A percentile compares a stretch with the other conserved stretches of the same genome.
Evolutionary conservation across 371 early-diverging fungal genomes (phyloP).

Genomic region (Mortierella sp.): DNA sequence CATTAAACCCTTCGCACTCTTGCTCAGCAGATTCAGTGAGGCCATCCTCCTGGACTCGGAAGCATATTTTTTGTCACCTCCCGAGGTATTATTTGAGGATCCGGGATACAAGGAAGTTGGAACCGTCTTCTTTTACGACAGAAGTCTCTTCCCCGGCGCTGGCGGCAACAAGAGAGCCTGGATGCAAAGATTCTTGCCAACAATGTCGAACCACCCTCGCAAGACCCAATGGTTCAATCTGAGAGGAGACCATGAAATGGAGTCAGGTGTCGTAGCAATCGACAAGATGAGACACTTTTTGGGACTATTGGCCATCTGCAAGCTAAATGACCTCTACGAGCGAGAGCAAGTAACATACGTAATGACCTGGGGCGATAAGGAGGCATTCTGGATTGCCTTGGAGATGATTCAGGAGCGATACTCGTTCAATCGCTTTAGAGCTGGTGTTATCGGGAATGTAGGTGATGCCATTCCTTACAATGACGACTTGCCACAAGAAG

Average conservation of each 20-base stretch:
- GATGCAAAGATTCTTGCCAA: conserved; percentile 67
- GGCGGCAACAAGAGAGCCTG: conserved; percentile 56
- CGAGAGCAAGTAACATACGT: conserved; percentile 64
- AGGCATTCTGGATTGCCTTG: conserved; percentile 70
- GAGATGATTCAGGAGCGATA: conserved; percentile 71
- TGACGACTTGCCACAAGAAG: conserved; percentile 27
- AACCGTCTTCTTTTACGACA: conserved; percentile 76
- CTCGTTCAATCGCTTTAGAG: conserved; percentile 63
- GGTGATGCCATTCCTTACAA: conserved; percentile 55
- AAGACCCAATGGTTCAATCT: conserved; percentile 66
- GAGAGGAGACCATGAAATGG: conserved; percentile 71
- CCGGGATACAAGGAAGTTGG: conserved; percentile 70
- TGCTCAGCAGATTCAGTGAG: conserved; percentile 74
- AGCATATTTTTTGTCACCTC: conserved; percentile 74
- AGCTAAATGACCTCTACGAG: conserved; percentile 67
- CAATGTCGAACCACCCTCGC: conserved; percentile 60
- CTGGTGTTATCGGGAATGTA: conserved; percentile 66
- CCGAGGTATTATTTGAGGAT: conserved; percentile 70
- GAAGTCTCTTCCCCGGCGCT: conserved; percentile 63
- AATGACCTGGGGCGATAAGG: conserved; percentile 69
- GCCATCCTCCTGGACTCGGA: conserved; percentile 87
- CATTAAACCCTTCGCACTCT: conserved; percentile 73
- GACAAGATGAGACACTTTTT: conserved; percentile 64
- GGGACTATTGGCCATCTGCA: conserved; percentile 71
- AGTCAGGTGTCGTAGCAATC: conserved; percentile 76